These are phyloP conservation scores for Candida michaelii DNA, from an alignment of 805 yeast species.

Conservation along the genomic window DNA sequence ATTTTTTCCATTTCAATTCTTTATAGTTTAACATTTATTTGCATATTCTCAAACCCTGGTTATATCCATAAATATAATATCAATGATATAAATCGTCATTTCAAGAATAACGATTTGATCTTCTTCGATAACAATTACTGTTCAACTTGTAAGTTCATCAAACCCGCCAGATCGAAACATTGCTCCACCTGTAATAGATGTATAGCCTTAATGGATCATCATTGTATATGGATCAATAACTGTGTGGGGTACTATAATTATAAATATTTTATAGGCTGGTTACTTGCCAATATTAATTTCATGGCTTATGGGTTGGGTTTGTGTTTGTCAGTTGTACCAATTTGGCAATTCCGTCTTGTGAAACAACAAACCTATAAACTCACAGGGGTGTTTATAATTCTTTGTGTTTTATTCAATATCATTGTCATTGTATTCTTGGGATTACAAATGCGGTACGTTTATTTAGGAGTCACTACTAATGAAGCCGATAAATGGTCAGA, in stretches of 20 bases:
- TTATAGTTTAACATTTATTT: conserved; percentile 34
- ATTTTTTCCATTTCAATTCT: conserved; percentile 30
- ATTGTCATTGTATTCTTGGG: conserved; percentile 37
- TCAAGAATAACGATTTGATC: conserved; percentile 50
- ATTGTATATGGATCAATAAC: conserved; percentile 66
- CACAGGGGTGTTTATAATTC: conserved; percentile 42
- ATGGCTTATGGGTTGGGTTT: conserved; percentile 43
- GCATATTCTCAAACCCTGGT: conserved; percentile 48
- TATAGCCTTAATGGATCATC: conserved; percentile 53
- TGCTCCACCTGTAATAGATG: conserved; percentile 61
- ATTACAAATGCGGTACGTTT: conserved; percentile 51
- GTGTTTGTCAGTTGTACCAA: conserved; percentile 25
- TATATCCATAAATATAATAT: conserved; percentile 17
- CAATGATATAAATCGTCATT: conserved; percentile 15
- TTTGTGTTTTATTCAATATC: conserved; percentile 39
- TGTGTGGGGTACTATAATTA: conserved; percentile 73
- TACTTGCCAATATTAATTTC: conserved; percentile 46
- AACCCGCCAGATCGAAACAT: conserved; percentile 67
- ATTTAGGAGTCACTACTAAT: conserved; percentile 72
- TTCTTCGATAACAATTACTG: conserved; percentile 50
- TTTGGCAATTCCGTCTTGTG: conserved; percentile 14
- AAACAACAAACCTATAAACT: conserved; percentile 32
- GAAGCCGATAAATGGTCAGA: conserved; percentile 73
- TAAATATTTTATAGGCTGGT: conserved; percentile 56
- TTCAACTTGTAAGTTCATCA: conserved; percentile 43